Evolutionary conservation across 2,329 filamentous ascomycete genomes (phyloP).

Genomic region (Aplosporella prunicola): DNA sequence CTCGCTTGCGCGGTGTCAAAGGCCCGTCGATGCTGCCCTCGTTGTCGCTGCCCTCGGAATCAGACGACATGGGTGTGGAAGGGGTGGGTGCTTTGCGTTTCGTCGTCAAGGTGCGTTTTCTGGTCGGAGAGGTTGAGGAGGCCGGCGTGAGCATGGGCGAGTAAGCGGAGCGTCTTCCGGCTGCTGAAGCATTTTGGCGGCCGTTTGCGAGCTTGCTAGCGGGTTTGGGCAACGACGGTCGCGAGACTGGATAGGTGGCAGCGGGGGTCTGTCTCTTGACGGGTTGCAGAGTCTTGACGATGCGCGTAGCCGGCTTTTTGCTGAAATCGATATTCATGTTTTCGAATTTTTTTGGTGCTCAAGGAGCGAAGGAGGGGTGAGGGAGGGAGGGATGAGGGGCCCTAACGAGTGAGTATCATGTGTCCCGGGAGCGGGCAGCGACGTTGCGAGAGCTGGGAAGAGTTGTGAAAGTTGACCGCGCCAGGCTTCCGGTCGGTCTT

Average conservation of each 20-base stretch:
- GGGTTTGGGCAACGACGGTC: slow-evolving; percentile 8
- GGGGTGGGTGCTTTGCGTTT: slow-evolving; percentile 11
- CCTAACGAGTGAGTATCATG: too few relatives aligned
- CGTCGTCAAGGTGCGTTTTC: slow-evolving; percentile 3
- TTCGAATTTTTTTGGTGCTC: too few relatives aligned
- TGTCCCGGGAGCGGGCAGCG: too few relatives aligned
- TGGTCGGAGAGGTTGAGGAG: slow-evolving; percentile 1
- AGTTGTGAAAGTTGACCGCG: too few relatives aligned
- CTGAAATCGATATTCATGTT: slow-evolving; percentile 12
- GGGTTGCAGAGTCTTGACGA: slow-evolving; percentile 1
- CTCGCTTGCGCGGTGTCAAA: slow-evolving; percentile 19
- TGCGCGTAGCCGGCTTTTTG: slow-evolving; percentile 9
- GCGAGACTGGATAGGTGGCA: slow-evolving; percentile 5
- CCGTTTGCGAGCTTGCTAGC: slow-evolving; percentile 1
- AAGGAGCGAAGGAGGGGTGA: too few relatives aligned
- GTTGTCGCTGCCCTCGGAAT: slow-evolving; percentile 8
- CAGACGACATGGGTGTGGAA: slow-evolving; percentile 6
- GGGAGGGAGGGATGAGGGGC: too few relatives aligned
- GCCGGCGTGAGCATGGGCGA: background rate
- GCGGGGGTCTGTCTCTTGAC: slow-evolving; percentile 6
- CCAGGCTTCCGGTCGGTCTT: too few relatives aligned
- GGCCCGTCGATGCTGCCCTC: slow-evolving; percentile 3
- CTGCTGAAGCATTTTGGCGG: background rate
- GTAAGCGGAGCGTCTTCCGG: background rate
- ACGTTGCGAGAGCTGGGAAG: too few relatives aligned